These are phyloP conservation scores for Amylocarpus encephaloides DNA, from an alignment of 2,329 filamentous ascomycete species.

Conservation along the genomic window DNA sequence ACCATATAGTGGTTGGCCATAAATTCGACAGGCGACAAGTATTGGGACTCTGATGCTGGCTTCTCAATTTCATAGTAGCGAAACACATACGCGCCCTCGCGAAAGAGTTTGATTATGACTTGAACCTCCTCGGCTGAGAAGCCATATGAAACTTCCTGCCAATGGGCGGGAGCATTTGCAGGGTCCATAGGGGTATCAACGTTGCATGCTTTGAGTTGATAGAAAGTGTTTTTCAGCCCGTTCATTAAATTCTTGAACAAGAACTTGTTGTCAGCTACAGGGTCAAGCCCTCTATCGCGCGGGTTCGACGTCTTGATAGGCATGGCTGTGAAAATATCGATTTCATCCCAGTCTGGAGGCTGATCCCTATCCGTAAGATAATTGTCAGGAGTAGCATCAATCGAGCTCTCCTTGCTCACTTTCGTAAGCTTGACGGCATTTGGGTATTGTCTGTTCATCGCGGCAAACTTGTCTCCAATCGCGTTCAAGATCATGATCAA, in stretches of 20 bases:
- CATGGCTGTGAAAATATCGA: constrained; percentile 92
- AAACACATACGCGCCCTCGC: constrained; percentile 93
- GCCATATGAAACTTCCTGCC: constrained; percentile 91
- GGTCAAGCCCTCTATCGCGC: constrained; percentile 80
- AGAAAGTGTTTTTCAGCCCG: constrained; percentile 93
- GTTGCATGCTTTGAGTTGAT: constrained; percentile 88
- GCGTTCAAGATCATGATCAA: constrained; percentile 96
- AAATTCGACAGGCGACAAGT: constrained; percentile 79
- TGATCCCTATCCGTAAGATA: constrained; percentile 77
- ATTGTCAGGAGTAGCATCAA: constrained; percentile 62
- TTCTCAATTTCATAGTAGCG: constrained; percentile 94
- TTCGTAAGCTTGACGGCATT: constrained; percentile 93
- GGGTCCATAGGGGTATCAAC: constrained; percentile 65
- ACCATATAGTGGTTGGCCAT: constrained; percentile 94
- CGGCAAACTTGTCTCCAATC: constrained; percentile 95
- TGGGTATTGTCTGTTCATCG: constrained; percentile 93
- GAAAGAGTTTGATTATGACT: constrained; percentile 94
- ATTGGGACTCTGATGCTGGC: constrained; percentile 62
- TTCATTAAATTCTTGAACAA: constrained; percentile 95
- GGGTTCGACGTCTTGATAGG: constrained; percentile 94
- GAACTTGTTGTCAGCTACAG: constrained; percentile 95
- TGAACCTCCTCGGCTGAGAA: constrained; percentile 97
- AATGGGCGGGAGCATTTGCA: constrained; percentile 76
- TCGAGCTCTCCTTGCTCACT: constrained; percentile 59
- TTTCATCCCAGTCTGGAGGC: constrained; percentile 92